phyloP scores from a whole-genome alignment of 176 grass and related monocot genomes.

The Cenchrus americanus region DNA sequence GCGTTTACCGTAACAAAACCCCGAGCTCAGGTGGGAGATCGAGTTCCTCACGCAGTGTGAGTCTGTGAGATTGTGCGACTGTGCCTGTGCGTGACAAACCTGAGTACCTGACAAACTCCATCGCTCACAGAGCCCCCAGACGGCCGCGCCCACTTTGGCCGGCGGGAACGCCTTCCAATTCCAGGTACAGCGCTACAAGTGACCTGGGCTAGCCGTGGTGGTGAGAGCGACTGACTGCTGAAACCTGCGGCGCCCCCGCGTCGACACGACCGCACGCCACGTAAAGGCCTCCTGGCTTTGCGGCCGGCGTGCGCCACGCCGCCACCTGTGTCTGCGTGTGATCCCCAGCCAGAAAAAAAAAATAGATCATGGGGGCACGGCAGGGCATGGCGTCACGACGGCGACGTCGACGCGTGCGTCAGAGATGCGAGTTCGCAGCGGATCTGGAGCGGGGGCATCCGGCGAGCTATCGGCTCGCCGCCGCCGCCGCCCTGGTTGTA shows the following conservation, averaged over 20 bases:
- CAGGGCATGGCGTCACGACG: slow-evolving; percentile 25
- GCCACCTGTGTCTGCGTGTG: slow-evolving; percentile 33
- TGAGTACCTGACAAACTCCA: neutral
- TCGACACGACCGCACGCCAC: slow-evolving; percentile 26
- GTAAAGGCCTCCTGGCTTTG: neutral
- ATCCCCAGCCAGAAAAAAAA: neutral
- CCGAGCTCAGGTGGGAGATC: slow-evolving; percentile 10
- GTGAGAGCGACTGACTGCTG: neutral
- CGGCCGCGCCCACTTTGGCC: neutral
- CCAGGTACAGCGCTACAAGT: too few relatives aligned
- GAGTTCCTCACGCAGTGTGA: too few relatives aligned
- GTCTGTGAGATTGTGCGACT: too few relatives aligned
- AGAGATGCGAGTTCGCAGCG: too few relatives aligned
- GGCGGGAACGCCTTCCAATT: neutral
- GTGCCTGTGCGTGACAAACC: too few relatives aligned
- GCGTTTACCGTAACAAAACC: slow-evolving; percentile 14
- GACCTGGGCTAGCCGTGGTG: too few relatives aligned
- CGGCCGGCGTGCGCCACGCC: neutral
- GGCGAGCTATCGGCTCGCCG: neutral
- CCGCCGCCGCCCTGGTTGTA: neutral
- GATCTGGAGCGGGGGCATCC: neutral
- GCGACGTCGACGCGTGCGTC: slow-evolving; percentile 25
- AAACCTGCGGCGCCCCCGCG: slow-evolving; percentile 17
- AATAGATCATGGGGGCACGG: neutral
- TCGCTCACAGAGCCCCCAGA: neutral